A percentile compares a stretch with the other conserved stretches of the same genome.
These are phyloP conservation scores for Stenogyne calaminthoides DNA, from an alignment of 305 asterid species.

Conservation along the genomic window DNA sequence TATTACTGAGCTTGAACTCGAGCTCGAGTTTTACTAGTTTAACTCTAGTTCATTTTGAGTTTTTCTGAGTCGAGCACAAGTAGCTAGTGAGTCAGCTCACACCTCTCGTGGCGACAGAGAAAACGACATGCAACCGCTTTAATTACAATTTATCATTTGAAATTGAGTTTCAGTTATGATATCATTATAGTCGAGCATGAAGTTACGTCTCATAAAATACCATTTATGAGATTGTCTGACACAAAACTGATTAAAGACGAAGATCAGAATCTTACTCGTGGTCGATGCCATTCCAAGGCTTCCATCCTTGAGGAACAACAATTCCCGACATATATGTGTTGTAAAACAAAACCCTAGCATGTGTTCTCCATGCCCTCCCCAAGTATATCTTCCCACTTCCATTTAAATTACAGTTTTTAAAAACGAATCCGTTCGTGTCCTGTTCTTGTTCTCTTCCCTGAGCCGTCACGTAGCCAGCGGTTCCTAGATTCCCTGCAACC, in stretches of 20 bases:
- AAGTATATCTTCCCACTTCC: constrained; percentile 58
- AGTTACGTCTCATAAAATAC: no score
- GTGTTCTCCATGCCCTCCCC: constrained; percentile 77
- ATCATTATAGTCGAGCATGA: no score
- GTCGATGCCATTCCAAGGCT: constrained; percentile 41
- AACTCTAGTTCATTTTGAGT: no score
- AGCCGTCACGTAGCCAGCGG: constrained; percentile 66
- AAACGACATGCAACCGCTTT: no score
- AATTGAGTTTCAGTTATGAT: no score
- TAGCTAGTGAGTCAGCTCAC: no score
- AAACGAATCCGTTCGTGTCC: constrained; percentile 61
- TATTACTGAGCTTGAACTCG: no score
- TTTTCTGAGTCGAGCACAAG: no score
- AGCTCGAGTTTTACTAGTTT: neutral
- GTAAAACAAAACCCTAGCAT: constrained; percentile 66
- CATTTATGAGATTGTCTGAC: neutral
- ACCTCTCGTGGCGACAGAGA: no score
- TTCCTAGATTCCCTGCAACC: neutral
- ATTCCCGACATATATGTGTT: constrained; percentile 44
- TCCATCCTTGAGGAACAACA: constrained; percentile 56
- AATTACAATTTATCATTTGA: no score
- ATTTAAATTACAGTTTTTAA: constrained; percentile 50
- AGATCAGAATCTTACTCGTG: constrained; percentile 44
- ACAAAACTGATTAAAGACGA: neutral
- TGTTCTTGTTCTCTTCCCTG: constrained; percentile 48